Evolutionary conservation across 2,329 filamentous ascomycete genomes (phyloP).

Genomic region (Lachnellula cervina): DNA sequence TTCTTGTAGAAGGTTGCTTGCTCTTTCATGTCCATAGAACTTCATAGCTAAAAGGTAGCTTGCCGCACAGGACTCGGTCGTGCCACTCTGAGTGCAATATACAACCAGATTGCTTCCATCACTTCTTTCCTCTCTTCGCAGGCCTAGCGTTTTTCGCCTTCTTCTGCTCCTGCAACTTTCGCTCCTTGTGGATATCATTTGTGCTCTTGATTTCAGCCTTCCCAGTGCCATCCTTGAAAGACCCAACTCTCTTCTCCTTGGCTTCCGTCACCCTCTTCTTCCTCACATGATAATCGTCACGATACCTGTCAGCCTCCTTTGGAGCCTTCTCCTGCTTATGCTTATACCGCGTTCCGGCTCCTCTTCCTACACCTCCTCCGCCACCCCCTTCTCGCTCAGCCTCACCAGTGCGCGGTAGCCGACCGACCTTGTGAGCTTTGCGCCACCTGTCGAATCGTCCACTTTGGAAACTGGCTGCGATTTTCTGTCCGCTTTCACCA

Average conservation of each 20-base stretch:
- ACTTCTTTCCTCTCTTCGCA: conserved; percentile 47
- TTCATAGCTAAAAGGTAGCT: not conserved
- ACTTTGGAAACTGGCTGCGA: conserved; percentile 87
- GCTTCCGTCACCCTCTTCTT: conserved; percentile 88
- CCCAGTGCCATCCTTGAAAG: conserved; percentile 67
- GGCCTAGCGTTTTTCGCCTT: conserved; percentile 87
- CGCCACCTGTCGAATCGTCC: conserved; percentile 93
- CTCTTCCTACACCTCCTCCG: conserved; percentile 31
- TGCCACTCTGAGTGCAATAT: not conserved
- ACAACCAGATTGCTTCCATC: conserved; percentile 1
- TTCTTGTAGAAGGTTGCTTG: not conserved
- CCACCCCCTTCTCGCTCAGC: conserved; percentile 51
- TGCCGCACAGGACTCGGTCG: not conserved
- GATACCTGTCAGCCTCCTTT: conserved; percentile 86
- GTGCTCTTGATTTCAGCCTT: conserved; percentile 75
- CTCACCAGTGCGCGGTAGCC: conserved; percentile 79
- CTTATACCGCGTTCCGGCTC: conserved; percentile 60
- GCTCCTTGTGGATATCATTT: conserved; percentile 79
- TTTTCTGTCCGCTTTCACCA: conserved; percentile 92
- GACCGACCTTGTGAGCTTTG: conserved; percentile 74
- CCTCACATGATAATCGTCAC: conserved; percentile 83
- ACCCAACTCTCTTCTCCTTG: conserved; percentile 74
- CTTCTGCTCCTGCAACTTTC: conserved; percentile 70
- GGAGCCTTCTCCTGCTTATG: conserved; percentile 86
- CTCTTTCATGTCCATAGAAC: not conserved